These are phyloP conservation scores for Solanum ahanhuiri DNA, from an alignment of 257 asterid genomes.

Conservation along the genomic window DNA sequence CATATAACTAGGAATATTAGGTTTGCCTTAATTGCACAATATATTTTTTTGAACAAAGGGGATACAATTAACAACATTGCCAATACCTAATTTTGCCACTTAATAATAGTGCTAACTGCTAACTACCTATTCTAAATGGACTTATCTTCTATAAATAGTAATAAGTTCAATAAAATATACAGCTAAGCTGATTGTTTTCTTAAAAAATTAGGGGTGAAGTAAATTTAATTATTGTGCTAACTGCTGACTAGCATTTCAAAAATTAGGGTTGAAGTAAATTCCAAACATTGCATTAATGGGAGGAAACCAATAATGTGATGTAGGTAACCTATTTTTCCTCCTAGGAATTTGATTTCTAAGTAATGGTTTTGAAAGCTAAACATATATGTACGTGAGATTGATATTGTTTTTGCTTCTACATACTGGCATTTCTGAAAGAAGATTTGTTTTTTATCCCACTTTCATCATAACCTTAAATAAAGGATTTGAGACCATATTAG, in stretches of 20 bases:
- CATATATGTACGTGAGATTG: neutral
- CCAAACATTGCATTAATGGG: neutral
- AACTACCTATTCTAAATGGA: too few relatives aligned
- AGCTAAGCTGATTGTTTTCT: neutral
- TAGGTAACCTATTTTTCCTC: neutral
- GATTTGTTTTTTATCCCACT: neutral
- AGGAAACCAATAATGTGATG: neutral
- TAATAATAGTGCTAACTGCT: neutral
- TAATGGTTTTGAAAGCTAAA: neutral
- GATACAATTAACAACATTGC: neutral
- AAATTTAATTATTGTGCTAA: too few relatives aligned
- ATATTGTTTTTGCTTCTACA: neutral
- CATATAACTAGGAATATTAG: neutral
- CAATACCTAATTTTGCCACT: neutral
- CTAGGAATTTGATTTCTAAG: neutral
- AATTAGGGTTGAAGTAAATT: neutral
- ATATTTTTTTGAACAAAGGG: neutral
- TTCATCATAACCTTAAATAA: neutral
- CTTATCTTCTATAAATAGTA: too few relatives aligned
- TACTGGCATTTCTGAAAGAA: neutral
- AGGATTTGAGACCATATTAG: neutral
- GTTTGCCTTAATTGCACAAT: neutral
- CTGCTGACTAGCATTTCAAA: too few relatives aligned
- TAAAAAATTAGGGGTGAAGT: too few relatives aligned
- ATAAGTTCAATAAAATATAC: neutral